Percentiles rank a stretch among this genome's conserved stretches.
Conservation (phyloP, 345 rosid genomes). For the Boechera retrofracta region DNA sequence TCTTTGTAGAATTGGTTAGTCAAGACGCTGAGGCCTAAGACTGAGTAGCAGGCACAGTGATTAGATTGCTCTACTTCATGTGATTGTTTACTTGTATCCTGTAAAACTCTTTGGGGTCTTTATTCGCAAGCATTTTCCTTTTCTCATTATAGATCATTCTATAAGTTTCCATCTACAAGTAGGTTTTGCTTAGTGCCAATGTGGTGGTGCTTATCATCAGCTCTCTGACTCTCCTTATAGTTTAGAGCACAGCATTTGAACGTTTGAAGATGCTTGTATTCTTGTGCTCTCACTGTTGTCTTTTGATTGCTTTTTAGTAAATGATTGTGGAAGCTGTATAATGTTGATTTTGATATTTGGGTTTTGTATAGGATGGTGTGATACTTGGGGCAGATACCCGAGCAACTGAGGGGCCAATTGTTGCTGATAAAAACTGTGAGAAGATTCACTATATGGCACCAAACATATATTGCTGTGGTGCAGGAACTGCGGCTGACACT, state of each 20-base stretch:
- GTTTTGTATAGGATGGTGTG: slow-evolving; percentile 71
- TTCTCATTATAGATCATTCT: not conserved
- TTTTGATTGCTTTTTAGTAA: not conserved
- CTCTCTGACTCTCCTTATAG: not conserved
- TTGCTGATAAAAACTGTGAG: slow-evolving; percentile 96
- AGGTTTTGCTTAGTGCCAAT: not conserved
- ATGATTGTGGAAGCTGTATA: not conserved
- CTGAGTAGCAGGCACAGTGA: not conserved
- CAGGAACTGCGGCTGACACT: slow-evolving; percentile 97
- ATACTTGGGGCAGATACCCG: slow-evolving; percentile 93
- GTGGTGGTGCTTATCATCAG: too few relatives aligned
- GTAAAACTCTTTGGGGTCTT: not conserved
- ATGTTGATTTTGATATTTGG: slow-evolving; percentile 4
- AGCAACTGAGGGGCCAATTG: slow-evolving; percentile 96
- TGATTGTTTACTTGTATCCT: slow-evolving; percentile 3
- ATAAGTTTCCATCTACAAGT: not conserved
- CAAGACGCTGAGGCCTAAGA: not conserved
- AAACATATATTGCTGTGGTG: slow-evolving; percentile 96
- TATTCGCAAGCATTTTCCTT: too few relatives aligned
- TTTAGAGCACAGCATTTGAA: not conserved
- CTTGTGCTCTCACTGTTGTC: not conserved
- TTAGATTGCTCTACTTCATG: not conserved
- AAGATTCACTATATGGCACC: slow-evolving; percentile 99
- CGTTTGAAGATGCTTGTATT: not conserved
- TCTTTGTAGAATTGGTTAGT: slow-evolving; percentile 6